These are phyloP conservation scores for Detonula confervacea DNA, from an alignment of 352 stramenopile genomes.

Conservation along the genomic window DNA sequence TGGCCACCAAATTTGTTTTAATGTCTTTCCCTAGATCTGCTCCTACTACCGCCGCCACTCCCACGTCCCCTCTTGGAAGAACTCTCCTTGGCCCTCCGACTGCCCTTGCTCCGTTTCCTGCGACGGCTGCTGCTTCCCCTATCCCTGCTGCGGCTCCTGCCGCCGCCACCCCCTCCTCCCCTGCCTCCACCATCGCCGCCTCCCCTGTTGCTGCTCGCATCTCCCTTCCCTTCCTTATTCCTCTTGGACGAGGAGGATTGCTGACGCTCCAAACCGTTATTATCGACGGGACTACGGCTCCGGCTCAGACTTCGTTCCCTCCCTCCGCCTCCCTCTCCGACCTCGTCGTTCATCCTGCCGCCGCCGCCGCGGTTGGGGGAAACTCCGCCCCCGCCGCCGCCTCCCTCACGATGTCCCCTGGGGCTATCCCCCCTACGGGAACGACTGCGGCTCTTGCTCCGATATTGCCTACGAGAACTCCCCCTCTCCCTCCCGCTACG, in stretches of 20 bases:
- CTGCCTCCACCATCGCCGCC: neutral
- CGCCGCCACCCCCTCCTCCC: conserved; percentile 2
- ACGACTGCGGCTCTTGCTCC: conserved; percentile 37
- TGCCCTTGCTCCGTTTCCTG: conserved; percentile 46
- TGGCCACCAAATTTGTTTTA: too few relatives aligned
- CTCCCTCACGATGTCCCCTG: neutral
- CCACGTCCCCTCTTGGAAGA: conserved; percentile 39
- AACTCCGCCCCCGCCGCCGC: neutral
- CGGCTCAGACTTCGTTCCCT: conserved; percentile 38
- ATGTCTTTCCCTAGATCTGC: conserved; percentile 38
- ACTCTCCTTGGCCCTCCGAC: conserved; percentile 35
- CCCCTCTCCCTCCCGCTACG: too few relatives aligned
- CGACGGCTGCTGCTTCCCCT: conserved; percentile 34
- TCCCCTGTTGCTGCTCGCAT: conserved; percentile 46
- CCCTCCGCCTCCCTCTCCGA: conserved; percentile 26
- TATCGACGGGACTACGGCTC: conserved; percentile 47
- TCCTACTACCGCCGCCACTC: conserved; percentile 31
- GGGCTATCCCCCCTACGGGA: conserved; percentile 31
- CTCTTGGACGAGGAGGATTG: conserved; percentile 33
- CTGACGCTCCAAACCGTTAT: conserved; percentile 37
- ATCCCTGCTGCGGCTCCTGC: conserved; percentile 60
- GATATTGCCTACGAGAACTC: conserved; percentile 47
- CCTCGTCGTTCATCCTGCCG: conserved; percentile 26
- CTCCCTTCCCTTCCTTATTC: conserved; percentile 49
- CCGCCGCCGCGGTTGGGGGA: conserved; percentile 12